Conservation (phyloP, 192 early-diverging fungal genomes). For the Coemansia furcata region DNA sequence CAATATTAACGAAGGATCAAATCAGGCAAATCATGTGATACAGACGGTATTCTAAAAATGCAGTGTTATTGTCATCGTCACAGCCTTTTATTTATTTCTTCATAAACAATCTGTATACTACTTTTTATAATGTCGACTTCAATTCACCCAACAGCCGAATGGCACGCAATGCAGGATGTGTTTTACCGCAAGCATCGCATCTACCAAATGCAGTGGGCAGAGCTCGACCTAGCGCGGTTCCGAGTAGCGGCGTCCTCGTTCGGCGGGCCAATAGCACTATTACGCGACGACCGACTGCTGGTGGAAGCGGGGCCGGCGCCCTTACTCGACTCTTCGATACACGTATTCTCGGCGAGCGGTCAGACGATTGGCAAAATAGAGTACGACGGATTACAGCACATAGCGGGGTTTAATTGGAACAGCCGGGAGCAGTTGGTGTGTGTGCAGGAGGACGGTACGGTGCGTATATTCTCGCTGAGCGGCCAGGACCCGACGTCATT, state of each 20-base stretch:
- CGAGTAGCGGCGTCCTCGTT: conserved; percentile 81
- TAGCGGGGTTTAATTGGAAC: conserved; percentile 94
- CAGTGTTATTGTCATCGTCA: not conserved
- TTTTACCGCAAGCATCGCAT: conserved; percentile 69
- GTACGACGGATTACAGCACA: conserved; percentile 80
- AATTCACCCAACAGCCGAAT: conserved; percentile 36
- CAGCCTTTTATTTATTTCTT: too few species aligned
- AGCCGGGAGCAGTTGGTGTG: conserved; percentile 81
- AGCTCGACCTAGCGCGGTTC: conserved; percentile 81
- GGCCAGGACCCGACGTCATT: conserved; percentile 63
- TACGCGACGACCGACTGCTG: conserved; percentile 88
- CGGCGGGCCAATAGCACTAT: conserved; percentile 93
- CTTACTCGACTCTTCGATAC: conserved; percentile 72
- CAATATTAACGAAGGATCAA: too few species aligned
- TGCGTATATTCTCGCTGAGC: conserved; percentile 77
- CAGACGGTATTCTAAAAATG: not conserved
- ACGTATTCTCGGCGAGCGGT: conserved; percentile 85
- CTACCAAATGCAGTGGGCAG: conserved; percentile 87
- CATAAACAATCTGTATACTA: not conserved
- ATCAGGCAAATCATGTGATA: not conserved
- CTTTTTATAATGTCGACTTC: not conserved
- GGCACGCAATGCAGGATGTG: conserved; percentile 47
- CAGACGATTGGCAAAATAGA: conserved; percentile 82
- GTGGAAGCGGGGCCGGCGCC: conserved; percentile 71
- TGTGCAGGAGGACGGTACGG: conserved; percentile 81